These are phyloP conservation scores for Fennellomyces sp. DNA, from an alignment of 371 early-diverging fungal genomes.

Conservation along the genomic window DNA sequence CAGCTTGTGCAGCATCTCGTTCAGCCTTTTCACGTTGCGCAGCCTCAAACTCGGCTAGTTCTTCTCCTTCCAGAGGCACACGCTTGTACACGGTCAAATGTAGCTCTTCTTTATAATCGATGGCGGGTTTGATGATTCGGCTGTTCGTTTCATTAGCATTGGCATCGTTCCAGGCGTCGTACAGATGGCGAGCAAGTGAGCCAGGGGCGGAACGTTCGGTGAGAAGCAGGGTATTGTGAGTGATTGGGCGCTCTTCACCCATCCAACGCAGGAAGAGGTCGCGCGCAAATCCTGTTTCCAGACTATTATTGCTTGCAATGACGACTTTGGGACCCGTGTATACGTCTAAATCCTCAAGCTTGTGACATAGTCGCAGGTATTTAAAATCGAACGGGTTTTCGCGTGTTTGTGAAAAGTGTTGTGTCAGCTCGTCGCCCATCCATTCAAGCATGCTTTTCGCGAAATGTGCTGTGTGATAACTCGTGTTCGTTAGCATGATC, in stretches of 20 bases:
- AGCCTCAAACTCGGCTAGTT: conserved; percentile 70
- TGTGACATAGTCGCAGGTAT: conserved; percentile 69
- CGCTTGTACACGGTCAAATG: conserved; percentile 50
- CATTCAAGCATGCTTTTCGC: conserved; percentile 94
- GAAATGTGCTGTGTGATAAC: conserved; percentile 75
- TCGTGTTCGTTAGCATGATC: conserved; percentile 77
- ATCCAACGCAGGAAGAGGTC: conserved; percentile 80
- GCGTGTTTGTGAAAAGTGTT: conserved; percentile 70
- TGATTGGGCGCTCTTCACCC: conserved; percentile 11
- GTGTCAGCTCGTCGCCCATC: conserved; percentile 88
- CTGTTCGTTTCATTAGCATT: conserved; percentile 1
- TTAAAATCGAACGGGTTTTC: conserved; percentile 92
- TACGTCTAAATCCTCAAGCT: conserved; percentile 73
- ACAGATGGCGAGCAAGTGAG: conserved; percentile 74
- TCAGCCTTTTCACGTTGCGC: conserved; percentile 67
- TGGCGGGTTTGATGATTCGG: conserved; percentile 43
- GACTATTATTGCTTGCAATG: conserved; percentile 75
- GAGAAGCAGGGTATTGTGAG: conserved; percentile 71
- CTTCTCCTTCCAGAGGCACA: conserved; percentile 88
- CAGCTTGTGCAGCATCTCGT: conserved; percentile 77
- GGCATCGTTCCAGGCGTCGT: conserved; percentile 65
- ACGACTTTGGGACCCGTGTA: conserved; percentile 81
- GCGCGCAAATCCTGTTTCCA: conserved; percentile 83
- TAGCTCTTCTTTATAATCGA: conserved; percentile 51
- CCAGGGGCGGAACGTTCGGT: conserved; percentile 78